phyloP scores from a whole-genome alignment of 768 basidiomycete species.

The Calocera viscosa region DNA sequence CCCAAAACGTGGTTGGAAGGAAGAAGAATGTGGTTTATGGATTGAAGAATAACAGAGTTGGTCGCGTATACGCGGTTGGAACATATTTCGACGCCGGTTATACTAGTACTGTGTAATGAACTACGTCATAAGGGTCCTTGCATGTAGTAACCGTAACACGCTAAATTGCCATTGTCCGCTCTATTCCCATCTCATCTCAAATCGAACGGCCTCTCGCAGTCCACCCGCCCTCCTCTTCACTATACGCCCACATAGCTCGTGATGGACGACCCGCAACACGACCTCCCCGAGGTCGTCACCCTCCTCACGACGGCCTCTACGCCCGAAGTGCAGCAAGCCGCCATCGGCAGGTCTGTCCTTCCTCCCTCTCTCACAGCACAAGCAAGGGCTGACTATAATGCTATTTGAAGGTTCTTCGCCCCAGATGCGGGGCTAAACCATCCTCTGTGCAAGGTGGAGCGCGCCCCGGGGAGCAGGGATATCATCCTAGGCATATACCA shows the following conservation, averaged over 20 bases:
- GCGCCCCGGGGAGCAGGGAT: slow-evolving; percentile 41
- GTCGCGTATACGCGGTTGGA: too few relatives aligned
- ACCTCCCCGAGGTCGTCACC: slow-evolving; percentile 36
- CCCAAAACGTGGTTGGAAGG: too few relatives aligned
- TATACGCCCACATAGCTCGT: background rate
- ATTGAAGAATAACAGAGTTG: too few relatives aligned
- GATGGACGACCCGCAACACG: slow-evolving; percentile 47
- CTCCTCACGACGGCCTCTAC: slow-evolving; percentile 38
- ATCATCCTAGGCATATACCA: slow-evolving; percentile 47
- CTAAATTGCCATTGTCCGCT: background rate
- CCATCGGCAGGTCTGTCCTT: slow-evolving; percentile 24
- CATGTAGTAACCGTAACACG: too few relatives aligned
- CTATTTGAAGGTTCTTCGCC: slow-evolving; percentile 31
- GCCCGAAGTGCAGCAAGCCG: slow-evolving; percentile 38
- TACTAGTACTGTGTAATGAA: too few relatives aligned
- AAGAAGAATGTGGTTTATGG: too few relatives aligned
- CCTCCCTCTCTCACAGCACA: slow-evolving; percentile 19
- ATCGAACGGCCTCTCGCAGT: background rate
- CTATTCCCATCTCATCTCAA: background rate
- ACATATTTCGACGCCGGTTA: too few relatives aligned
- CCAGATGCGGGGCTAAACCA: slow-evolving; percentile 47
- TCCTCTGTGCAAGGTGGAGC: slow-evolving; percentile 41
- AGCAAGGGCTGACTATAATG: too few relatives aligned
- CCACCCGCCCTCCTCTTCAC: background rate
- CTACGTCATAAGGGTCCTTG: too few relatives aligned